Evolutionary conservation across 805 yeast genomes (phyloP), one percentile per base, ranked within the genome.

Genomic region (Scheffersomyces stipitis): DNA sequence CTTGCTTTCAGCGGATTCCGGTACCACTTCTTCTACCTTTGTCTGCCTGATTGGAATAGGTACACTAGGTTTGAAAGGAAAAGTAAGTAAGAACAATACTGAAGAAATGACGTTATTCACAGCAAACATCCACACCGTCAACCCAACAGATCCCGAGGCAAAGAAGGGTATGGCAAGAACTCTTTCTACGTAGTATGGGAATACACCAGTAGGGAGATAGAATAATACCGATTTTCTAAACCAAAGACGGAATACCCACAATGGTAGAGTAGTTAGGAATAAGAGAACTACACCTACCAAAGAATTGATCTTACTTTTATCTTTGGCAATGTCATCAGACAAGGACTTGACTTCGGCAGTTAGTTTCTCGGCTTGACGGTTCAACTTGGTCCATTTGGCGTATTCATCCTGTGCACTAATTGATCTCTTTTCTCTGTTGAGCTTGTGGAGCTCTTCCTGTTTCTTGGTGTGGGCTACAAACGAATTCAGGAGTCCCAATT

Each of bases 351-450:
- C 64, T 41, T 84, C 79, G 12, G 60, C 67, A 30, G 71, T 69
- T 33, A 86, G 52, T 41, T 75, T 72, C 46, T 83, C 89, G 40
- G 73, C 64, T 48, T 73, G 75, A 33, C 99, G 75, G 52, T 88
- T 90, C 44, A 90, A 70, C 58, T 88, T 88, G 1, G 97, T 95
- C 98, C 98, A 93, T 52, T 78, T 82, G 18, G 97, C 96, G 59
- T 91, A 93, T 52, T 93, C 81, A 57, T 93, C 97, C 60, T 91
- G 96, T 1, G 97, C 91, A 37, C 87, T 78, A 7, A 89, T 76
- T 2, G 70, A 44, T 20, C 77, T 67, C 42, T 88, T 75, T 48
- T 81, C 78, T 10, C 64, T 68, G 46, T 75, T 69, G 15, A 79
- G 53, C 14, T 63, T 58, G 12, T 59, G 55, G 33, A 81, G 75